Percentiles rank a stretch among this genome's conserved stretches.
phyloP scores from a whole-genome alignment of 306 rosid species.

The Quercus rubra region DNA sequence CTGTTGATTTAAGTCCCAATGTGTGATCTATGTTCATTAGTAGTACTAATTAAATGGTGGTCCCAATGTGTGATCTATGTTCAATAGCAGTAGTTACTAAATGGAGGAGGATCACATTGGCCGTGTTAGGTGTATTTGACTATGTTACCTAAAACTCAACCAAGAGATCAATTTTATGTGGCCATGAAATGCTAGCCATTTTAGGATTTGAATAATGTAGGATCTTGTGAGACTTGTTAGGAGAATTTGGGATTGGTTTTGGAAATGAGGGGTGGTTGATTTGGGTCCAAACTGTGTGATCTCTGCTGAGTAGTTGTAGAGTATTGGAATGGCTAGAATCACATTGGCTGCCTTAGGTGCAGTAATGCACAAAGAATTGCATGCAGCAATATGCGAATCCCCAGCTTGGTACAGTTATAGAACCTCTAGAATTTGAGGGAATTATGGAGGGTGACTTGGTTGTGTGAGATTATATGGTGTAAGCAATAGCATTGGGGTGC shows the following conservation, averaged over 20 bases:
- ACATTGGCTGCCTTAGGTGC: no score
- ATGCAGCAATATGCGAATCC: background rate
- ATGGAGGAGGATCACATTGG: no score
- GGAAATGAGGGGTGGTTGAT: background rate
- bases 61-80: no score
- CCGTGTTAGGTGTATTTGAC: no score
- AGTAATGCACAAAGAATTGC: background rate
- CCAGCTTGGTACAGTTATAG: background rate
- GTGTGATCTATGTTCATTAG: no score
- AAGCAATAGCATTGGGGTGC: background rate
- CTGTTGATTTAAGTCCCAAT: no score
- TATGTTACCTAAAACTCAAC: no score
- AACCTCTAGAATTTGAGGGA: background rate
- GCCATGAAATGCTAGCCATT: background rate
- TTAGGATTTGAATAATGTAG: background rate
- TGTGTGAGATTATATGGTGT: background rate
- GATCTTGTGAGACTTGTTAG: background rate
- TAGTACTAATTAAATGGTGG: no score
- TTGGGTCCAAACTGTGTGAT: background rate
- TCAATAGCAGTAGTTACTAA: no score
- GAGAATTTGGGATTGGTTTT: background rate
- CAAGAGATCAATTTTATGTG: no score
- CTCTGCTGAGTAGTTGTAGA: background rate
- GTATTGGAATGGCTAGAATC: no score
- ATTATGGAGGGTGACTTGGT: slow-evolving; percentile 1